Evolutionary conservation across 495 filamentous ascomycete genomes (phyloP), one percentile per base, ranked within the genome.

Genomic region (Neurospora sp.): DNA sequence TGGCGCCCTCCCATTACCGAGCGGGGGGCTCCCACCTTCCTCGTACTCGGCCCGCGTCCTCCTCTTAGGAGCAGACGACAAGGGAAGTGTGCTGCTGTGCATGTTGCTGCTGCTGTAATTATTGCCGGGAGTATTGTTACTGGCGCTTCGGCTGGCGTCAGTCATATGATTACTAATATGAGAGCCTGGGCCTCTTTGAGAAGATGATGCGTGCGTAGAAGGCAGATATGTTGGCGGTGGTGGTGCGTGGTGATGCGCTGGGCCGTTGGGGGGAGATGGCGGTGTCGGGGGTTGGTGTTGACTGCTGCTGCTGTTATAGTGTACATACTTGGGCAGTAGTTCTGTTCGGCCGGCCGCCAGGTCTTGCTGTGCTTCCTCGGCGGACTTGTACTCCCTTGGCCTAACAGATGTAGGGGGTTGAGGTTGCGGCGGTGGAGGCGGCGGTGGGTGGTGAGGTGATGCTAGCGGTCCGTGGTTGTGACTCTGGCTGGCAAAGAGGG

Each of bases 281-380:
- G 96, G 95, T 0, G 96, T 98, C 10, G 94, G 94, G 21, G 96
- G 95, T 77, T 92, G 90, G 74, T 92, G 92, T 66, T 66, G 54
- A 66, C 28, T 66, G 39, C 93, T 92, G 42, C 90, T 92, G 80
- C 95, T 93, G 39, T 91, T 93, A 81, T 99, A 99, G 81, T 97
- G 96, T 72, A 99, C 93, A 73, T 98, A 91, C 77, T 93, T 93
- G 15, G 96, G 96, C 24, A 97, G 85, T 31, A 98, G 85, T 43
- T 98, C 96, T 73, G 96, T 93, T 69, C 96, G 90, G 19, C 96
- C 96, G 71, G 93, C 95, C 8, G 96, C 91, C 76, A 99, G 83
- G 71, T 95, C 92, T 37, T 91, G 91, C 70, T 98, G 93, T 8
- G 92, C 96, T 79, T 99, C 96, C 79, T 99, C 96, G 17, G 96